phyloP scores from a whole-genome alignment of 2,329 filamentous ascomycete genomes.

The Rhytidhysteron rufulum region DNA sequence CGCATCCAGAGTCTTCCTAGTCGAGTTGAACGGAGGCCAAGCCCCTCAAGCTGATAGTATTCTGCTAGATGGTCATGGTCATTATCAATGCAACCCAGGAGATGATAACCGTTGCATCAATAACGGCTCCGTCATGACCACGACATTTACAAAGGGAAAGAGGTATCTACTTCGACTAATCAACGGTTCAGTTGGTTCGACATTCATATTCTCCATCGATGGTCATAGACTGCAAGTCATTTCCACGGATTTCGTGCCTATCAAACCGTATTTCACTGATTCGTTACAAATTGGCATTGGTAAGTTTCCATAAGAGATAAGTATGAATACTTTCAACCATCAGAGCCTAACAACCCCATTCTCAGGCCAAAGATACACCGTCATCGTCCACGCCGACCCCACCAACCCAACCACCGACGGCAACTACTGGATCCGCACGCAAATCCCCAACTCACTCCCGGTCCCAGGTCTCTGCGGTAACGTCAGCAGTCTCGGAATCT shows the following conservation, averaged over 20 bases:
- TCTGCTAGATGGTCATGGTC: conserved; percentile 6
- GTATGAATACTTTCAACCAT: too few relatives aligned
- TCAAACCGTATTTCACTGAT: conserved; percentile 32
- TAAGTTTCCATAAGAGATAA: too few relatives aligned
- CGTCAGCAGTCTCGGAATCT: conserved; percentile 6
- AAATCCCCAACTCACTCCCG: conserved; percentile 5
- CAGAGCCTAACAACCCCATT: too few relatives aligned
- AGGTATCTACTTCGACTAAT: conserved; percentile 17
- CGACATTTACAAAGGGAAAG: conserved; percentile 25
- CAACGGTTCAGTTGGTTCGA: conserved; percentile 15
- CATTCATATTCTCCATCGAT: conserved; percentile 34
- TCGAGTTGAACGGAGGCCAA: conserved; percentile 7
- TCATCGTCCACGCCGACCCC: conserved; percentile 41
- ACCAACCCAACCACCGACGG: conserved; percentile 19
- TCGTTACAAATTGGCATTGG: conserved; percentile 37
- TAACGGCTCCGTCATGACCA: conserved; percentile 9
- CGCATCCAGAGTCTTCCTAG: conserved; percentile 11
- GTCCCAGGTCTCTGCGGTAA: conserved; percentile 3
- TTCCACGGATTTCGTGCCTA: conserved; percentile 26
- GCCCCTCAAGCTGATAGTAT: not conserved
- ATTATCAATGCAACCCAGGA: not conserved
- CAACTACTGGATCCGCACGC: conserved; percentile 43
- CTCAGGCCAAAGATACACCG: conserved; percentile 38
- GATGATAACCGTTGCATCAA: conserved; percentile 5
- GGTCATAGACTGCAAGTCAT: conserved; percentile 36